Evolutionary conservation across 1,284 basidiomycete species (phyloP).

Genomic region (Microbotryum lychnidis-dioicae): DNA sequence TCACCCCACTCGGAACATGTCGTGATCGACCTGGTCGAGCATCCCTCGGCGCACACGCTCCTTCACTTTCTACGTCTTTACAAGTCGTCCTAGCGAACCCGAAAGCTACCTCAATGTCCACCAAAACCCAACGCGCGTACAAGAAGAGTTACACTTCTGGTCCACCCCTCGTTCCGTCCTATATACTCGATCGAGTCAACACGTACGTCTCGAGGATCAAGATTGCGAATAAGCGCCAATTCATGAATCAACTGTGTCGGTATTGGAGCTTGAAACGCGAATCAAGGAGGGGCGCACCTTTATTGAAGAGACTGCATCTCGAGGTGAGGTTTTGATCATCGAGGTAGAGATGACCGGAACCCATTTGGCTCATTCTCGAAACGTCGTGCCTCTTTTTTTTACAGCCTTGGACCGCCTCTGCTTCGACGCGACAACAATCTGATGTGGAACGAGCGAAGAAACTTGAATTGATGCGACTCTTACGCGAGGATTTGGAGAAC

Average conservation of each 20-base stretch:
- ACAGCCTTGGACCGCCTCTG: conserved; percentile 81
- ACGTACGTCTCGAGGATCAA: conserved; percentile 66
- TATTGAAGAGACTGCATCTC: conserved; percentile 86
- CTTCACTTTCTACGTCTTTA: neutral
- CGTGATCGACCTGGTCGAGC: neutral
- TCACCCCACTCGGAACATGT: conserved; percentile 11
- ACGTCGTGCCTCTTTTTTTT: neutral
- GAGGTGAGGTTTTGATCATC: conserved; percentile 48
- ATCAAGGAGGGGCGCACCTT: conserved; percentile 79
- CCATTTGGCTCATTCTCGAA: neutral
- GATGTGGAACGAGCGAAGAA: conserved; percentile 79
- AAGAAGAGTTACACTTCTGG: conserved; percentile 48
- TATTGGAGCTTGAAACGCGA: conserved; percentile 98
- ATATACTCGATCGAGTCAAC: conserved; percentile 57
- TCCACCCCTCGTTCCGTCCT: conserved; percentile 48
- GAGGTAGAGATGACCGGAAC: neutral
- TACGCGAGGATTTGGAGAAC: conserved; percentile 68
- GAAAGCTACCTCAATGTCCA: neutral
- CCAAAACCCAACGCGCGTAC: conserved; percentile 42
- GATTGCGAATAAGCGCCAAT: conserved; percentile 67
- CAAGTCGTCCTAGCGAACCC: conserved; percentile 5
- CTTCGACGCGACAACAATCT: conserved; percentile 56
- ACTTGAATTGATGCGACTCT: conserved; percentile 58
- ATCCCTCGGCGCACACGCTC: neutral
- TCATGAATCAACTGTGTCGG: conserved; percentile 69